These are phyloP conservation scores for Penicillium canariense DNA, from an alignment of 495 filamentous ascomycete genomes.

Conservation along the genomic window DNA sequence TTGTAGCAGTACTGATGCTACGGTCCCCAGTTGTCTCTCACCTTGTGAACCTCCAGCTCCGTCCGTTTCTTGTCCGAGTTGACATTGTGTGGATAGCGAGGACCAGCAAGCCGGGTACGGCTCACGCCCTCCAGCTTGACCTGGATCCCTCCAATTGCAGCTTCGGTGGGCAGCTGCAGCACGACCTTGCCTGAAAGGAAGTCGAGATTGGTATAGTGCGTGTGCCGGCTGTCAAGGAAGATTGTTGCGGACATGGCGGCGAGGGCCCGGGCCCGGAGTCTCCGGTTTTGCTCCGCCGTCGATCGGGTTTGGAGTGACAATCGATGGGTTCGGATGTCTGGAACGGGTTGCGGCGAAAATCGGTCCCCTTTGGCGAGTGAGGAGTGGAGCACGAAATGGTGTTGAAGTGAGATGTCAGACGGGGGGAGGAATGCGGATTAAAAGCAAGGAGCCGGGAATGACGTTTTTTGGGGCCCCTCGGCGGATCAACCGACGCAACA, in stretches of 20 bases:
- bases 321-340: neutral
- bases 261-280: conserved; percentile 17
- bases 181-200: conserved; percentile 67
- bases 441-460: conserved; percentile 19
- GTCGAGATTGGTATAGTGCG: conserved; percentile 89
- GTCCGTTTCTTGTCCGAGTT: conserved; percentile 55
- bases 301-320: neutral
- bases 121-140: conserved; percentile 95
- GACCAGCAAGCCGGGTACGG: conserved; percentile 57
- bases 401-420: conserved; percentile 3
- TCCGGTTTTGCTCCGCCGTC: conserved; percentile 4
- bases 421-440: conserved; percentile 15
- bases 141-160: conserved; percentile 71
- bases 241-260: conserved; percentile 74
- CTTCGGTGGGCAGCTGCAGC: conserved; percentile 59
- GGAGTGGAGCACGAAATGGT: neutral
- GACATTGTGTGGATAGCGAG: conserved; percentile 59
- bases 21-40: conserved; percentile 30
- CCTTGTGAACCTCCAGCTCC: conserved; percentile 77
- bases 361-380: neutral
- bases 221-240: conserved; percentile 67
- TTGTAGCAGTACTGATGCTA: neutral
- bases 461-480: conserved; percentile 24
- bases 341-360: neutral
- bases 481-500: conserved; percentile 21